These are phyloP conservation scores for Cyphellophora attinorum DNA, from an alignment of 2,329 filamentous ascomycete species.

Conservation along the genomic window DNA sequence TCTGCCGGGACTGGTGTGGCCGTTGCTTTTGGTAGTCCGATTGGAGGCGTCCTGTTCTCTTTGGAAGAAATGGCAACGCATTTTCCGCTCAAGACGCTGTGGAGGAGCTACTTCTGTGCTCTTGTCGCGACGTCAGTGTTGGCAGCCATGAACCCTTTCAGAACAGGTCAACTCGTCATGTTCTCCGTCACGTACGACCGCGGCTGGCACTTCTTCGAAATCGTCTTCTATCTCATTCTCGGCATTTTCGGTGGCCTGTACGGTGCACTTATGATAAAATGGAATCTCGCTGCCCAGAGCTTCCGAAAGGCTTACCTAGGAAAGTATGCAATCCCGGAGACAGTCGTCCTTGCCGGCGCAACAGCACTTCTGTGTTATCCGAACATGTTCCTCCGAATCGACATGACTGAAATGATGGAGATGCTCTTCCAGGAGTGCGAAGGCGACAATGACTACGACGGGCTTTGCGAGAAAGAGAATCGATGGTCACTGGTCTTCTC, in stretches of 20 bases:
- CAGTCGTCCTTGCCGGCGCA: conserved; percentile 67
- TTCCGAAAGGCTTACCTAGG: conserved; percentile 89
- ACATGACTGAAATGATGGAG: conserved; percentile 99
- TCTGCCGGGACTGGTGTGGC: conserved; percentile 91
- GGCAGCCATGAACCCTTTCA: conserved; percentile 93
- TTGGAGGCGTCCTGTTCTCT: conserved; percentile 92
- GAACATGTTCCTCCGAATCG: conserved; percentile 87
- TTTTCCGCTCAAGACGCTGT: conserved; percentile 94
- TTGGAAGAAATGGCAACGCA: conserved; percentile 96
- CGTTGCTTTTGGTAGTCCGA: conserved; percentile 94
- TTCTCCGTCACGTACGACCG: conserved; percentile 95
- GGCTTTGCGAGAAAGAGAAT: conserved; percentile 70
- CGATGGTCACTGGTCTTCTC: conserved; percentile 71
- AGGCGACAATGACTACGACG: conserved; percentile 76
- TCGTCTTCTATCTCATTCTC: conserved; percentile 83
- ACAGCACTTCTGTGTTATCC: conserved; percentile 95
- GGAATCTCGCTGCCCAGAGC: conserved; percentile 82
- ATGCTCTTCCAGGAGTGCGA: conserved; percentile 93
- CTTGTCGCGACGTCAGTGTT: conserved; percentile 87
- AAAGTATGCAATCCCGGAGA: conserved; percentile 76
- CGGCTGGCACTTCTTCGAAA: conserved; percentile 95
- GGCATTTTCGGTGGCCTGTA: conserved; percentile 92
- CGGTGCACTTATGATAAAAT: conserved; percentile 94
- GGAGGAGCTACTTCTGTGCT: conserved; percentile 97
- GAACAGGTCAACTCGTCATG: conserved; percentile 97